Percentiles rank a stretch among this genome's conserved stretches.
phyloP scores from a whole-genome alignment of 495 filamentous ascomycete genomes.

The Terfezia claveryi region DNA sequence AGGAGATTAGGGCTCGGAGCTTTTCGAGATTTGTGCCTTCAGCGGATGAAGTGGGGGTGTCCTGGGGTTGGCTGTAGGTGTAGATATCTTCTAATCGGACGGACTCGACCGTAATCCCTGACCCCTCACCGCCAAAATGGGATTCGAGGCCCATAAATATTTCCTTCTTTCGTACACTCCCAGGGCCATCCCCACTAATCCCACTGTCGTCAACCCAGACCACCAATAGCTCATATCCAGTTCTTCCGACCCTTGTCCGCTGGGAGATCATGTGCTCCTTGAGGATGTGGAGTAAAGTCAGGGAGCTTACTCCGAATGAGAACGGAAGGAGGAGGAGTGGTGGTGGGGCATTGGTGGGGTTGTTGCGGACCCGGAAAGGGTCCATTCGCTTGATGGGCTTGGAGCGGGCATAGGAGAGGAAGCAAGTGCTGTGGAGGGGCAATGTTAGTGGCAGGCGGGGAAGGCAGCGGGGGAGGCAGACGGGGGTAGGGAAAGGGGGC shows the following conservation, averaged over 20 bases:
- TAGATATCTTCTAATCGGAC: constrained; percentile 18
- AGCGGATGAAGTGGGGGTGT: constrained; percentile 14
- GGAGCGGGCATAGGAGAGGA: constrained; percentile 45
- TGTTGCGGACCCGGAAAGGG: constrained; percentile 27
- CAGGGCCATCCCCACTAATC: constrained; percentile 16
- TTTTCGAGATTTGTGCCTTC: constrained; percentile 21
- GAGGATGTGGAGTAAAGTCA: constrained; percentile 54
- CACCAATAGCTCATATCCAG: constrained; percentile 43
- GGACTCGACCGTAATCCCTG: not conserved
- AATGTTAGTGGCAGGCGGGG: constrained; percentile 30
- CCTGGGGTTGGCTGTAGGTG: constrained; percentile 17
- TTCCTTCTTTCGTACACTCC: constrained; percentile 4
- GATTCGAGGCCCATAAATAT: constrained; percentile 6
- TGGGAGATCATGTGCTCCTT: constrained; percentile 42
- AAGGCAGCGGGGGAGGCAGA: not conserved
- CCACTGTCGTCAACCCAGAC: constrained; percentile 40
- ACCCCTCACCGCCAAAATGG: not conserved
- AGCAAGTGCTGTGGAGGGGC: constrained; percentile 52
- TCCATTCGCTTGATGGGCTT: constrained; percentile 68
- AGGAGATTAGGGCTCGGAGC: constrained; percentile 32
- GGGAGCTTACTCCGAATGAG: constrained; percentile 65
- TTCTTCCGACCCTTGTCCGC: constrained; percentile 29
- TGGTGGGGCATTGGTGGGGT: constrained; percentile 20
- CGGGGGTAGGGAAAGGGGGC: not conserved
- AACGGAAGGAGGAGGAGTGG: constrained; percentile 50